A percentile compares a stretch with the other conserved stretches of the same genome.
Conservation (phyloP, 2,329 filamentous ascomycete genomes). For the Blumeriella jaapii region DNA sequence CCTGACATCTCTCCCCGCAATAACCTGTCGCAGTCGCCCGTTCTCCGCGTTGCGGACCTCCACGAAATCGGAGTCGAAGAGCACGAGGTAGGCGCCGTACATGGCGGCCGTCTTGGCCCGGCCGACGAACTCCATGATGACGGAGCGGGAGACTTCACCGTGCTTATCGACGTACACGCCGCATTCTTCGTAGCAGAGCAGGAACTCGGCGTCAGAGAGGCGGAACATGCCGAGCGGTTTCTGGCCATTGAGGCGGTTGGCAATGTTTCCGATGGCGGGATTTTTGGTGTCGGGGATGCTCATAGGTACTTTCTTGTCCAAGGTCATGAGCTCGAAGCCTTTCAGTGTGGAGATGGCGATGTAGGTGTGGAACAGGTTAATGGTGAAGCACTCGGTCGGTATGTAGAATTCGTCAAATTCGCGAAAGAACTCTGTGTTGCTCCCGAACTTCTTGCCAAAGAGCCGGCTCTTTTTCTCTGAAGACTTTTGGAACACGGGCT, state of each 20-base stretch:
- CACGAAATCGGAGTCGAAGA: slow-evolving; percentile 94
- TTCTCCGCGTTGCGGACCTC: slow-evolving; percentile 97
- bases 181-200: slow-evolving; percentile 90
- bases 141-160: slow-evolving; percentile 82
- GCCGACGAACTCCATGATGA: slow-evolving; percentile 99
- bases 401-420: slow-evolving; percentile 99
- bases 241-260: slow-evolving; percentile 69
- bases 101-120: slow-evolving; percentile 78
- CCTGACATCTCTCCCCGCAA: slow-evolving; percentile 79
- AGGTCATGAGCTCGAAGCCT: slow-evolving; percentile 88
- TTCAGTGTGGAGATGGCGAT: slow-evolving; percentile 84
- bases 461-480: slow-evolving; percentile 68
- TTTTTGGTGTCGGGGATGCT: slow-evolving; percentile 79
- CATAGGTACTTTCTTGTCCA: slow-evolving; percentile 95
- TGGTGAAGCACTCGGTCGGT: slow-evolving; percentile 83
- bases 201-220: slow-evolving; percentile 81
- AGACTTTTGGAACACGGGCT: slow-evolving; percentile 89
- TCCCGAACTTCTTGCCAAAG: slow-evolving; percentile 46
- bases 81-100: slow-evolving; percentile 80
- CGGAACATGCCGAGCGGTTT: slow-evolving; percentile 93
- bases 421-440: slow-evolving; percentile 87
- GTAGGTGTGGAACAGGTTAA: slow-evolving; percentile 92
- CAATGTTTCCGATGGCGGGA: slow-evolving; percentile 73
- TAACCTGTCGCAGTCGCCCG: slow-evolving; percentile 84
- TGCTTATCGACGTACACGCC: slow-evolving; percentile 98